Percentiles rank a stretch among this genome's conserved stretches.
Conservation (phyloP, 108 stramenopile species). For the Nitzschia palea region DNA sequence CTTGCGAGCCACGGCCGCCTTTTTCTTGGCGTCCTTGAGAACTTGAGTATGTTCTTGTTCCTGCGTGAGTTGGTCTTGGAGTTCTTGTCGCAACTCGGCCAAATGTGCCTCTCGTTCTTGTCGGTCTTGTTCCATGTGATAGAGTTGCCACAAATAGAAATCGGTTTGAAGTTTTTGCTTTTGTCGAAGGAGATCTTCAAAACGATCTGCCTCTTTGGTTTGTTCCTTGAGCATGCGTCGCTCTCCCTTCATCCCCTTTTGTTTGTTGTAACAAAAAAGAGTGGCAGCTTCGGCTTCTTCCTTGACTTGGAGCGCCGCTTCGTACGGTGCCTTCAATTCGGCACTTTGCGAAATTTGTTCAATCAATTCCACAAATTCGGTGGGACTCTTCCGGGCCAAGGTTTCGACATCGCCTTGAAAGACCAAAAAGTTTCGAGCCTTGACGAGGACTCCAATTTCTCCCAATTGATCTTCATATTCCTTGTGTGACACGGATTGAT, state of each 20-base stretch:
- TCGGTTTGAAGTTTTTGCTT: conserved; percentile 75
- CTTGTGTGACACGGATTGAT: conserved; percentile 68
- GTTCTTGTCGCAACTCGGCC: conserved; percentile 54
- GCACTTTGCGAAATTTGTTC: conserved; percentile 90
- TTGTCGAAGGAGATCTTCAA: conserved; percentile 66
- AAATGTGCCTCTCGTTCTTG: conserved; percentile 63
- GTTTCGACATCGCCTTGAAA: conserved; percentile 99
- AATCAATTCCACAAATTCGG: conserved; percentile 92
- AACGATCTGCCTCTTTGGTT: conserved; percentile 91
- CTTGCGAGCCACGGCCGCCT: conserved; percentile 61
- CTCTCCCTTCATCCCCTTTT: conserved; percentile 88
- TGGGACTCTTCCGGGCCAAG: conserved; percentile 90
- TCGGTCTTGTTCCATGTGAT: conserved; percentile 86
- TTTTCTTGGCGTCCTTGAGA: conserved; percentile 76
- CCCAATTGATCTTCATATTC: conserved; percentile 85
- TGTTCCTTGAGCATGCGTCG: conserved; percentile 93
- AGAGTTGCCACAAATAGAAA: conserved; percentile 92
- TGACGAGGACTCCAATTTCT: conserved; percentile 94
- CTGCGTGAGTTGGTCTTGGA: conserved; percentile 46
- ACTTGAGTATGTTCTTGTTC: conserved; percentile 60
- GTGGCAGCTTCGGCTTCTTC: conserved; percentile 87
- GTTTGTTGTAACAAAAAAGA: conserved; percentile 86
- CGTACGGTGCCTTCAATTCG: conserved; percentile 83
- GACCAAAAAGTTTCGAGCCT: conserved; percentile 98
- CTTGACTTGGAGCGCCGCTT: conserved; percentile 72